phyloP scores from a whole-genome alignment of 2,329 filamentous ascomycete species.

The Fonsecaea multimorphosa region DNA sequence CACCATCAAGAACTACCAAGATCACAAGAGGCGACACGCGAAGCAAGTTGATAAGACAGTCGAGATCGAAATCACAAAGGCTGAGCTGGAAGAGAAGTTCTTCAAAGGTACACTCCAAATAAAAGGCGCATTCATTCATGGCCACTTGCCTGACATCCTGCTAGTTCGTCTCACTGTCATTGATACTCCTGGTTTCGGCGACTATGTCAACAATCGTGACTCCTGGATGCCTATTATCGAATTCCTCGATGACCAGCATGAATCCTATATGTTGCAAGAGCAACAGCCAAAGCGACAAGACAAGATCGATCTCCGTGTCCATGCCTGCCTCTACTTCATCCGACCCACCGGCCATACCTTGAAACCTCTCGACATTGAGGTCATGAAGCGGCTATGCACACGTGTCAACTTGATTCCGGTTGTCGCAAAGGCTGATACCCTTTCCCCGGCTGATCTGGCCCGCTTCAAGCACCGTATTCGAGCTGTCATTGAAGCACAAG shows the following conservation, averaged over 20 bases:
- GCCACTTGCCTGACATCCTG: slow-evolving; percentile 28
- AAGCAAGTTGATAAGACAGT: slow-evolving; percentile 99
- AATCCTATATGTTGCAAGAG: slow-evolving; percentile 99
- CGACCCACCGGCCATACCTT: slow-evolving; percentile 96
- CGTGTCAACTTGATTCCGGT: slow-evolving; percentile 98
- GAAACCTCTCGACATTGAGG: slow-evolving; percentile 98
- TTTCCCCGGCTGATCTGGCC: slow-evolving; percentile 88
- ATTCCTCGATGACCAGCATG: slow-evolving; percentile 99
- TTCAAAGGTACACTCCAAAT: slow-evolving; percentile 81
- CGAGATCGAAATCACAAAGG: slow-evolving; percentile 99
- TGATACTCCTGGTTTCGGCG: slow-evolving; percentile 97
- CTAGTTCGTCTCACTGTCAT: slow-evolving; percentile 97
- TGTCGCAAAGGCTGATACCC: slow-evolving; percentile 96
- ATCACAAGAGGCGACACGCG: slow-evolving; percentile 98
- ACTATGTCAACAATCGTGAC: slow-evolving; percentile 99
- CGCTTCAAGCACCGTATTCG: slow-evolving; percentile 96
- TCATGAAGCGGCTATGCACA: slow-evolving; percentile 98
- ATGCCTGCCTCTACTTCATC: slow-evolving; percentile 99
- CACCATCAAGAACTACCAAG: slow-evolving; percentile 99
- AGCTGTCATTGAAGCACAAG: slow-evolving; percentile 94
- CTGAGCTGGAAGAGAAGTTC: slow-evolving; percentile 99
- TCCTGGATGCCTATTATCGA: slow-evolving; percentile 99
- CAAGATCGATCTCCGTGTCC: slow-evolving; percentile 99
- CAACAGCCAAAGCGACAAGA: slow-evolving; percentile 97
- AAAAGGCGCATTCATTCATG: slow-evolving; percentile 7